Conservation (phyloP, 495 filamentous ascomycete species). For the Penicillium antarcticum region DNA sequence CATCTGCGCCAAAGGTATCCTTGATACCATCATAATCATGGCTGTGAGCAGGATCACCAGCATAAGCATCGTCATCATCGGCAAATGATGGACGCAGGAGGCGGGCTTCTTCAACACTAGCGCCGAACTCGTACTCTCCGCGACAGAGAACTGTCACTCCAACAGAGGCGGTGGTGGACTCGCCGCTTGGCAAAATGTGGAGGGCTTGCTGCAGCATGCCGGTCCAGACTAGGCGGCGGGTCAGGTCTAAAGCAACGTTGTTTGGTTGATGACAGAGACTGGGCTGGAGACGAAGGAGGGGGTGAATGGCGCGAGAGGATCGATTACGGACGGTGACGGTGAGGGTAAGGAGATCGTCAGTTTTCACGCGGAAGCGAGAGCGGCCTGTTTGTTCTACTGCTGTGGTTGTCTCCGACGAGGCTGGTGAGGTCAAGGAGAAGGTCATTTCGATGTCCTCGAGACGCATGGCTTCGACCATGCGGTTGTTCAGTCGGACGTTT, state of each 20-base stretch:
- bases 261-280: constrained; percentile 69
- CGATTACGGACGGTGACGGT: constrained; percentile 68
- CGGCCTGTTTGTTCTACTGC: constrained; percentile 40
- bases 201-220: constrained; percentile 76
- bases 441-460: constrained; percentile 76
- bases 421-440: constrained; percentile 46
- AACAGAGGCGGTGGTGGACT: constrained; percentile 52
- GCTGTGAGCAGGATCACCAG: constrained; percentile 21
- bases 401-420: constrained; percentile 13
- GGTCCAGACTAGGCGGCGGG: constrained; percentile 79
- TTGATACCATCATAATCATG: constrained; percentile 40
- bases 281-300: constrained; percentile 74
- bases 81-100: constrained; percentile 23
- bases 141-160: constrained; percentile 70
- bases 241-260: constrained; percentile 75
- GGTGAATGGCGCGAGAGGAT: constrained; percentile 61
- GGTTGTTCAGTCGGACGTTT: constrained; percentile 62
- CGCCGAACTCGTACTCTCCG: constrained; percentile 80
- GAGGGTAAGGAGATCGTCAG: constrained; percentile 70
- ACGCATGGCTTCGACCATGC: constrained; percentile 81
- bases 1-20: constrained; percentile 55
- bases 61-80: constrained; percentile 5
- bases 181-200: constrained; percentile 54
- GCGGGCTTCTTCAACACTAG: constrained; percentile 75
- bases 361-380: constrained; percentile 54